Base-by-base conservation (phyloP, 495 filamentous ascomycete species). In the Tuber calosporum region DNA sequence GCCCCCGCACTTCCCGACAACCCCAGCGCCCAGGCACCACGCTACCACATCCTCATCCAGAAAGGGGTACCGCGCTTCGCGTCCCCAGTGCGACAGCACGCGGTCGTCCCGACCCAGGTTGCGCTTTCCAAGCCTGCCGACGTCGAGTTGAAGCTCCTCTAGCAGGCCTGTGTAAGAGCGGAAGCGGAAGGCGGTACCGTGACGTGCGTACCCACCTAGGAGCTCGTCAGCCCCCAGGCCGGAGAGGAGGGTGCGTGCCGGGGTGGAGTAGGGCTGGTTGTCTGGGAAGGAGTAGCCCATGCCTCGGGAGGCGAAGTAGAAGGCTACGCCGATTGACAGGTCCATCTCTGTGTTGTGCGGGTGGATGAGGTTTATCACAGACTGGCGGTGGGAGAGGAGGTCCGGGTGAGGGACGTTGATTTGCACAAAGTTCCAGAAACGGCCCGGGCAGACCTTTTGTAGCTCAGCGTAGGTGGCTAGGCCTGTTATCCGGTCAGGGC, bases 341-440 rank as follows among this genome's bases (percentile, higher is more conserved):
- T 99, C 95, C 95, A 99, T 99, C 82, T 97, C 96, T 0, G 95
- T 98, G 79, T 96, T 93, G 82, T 98, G 95, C 0, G 95, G 95
- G 78, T 90, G 87, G 79, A 98, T 95, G 20, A 99, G 86, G 2
- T 87, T 86, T 48, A 92, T 86, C 4, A 98, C 86, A 8, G 84
- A 85, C 9, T 86, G 78, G 67, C 93, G 89, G 79, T 97, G 92
- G 4, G 86, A 84, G 66, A 90, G 75, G 0, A 90, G 91, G 74
- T 96, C 92, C 19, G 85, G 77, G 78, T 94, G 96, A 0, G 95
- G 89, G 39, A 99, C 85, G 78, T 99, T 89, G 69, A 99, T 91
- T 15, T 85, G 83, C 26, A 97, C 84, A 79, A 99, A 95, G 34
- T 89, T 87, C 90, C 93, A 99, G 11, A 81, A 81, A 53, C 95